Evolutionary conservation across 495 filamentous ascomycete species (phyloP).

Genomic region (Penicillium waksmanii): DNA sequence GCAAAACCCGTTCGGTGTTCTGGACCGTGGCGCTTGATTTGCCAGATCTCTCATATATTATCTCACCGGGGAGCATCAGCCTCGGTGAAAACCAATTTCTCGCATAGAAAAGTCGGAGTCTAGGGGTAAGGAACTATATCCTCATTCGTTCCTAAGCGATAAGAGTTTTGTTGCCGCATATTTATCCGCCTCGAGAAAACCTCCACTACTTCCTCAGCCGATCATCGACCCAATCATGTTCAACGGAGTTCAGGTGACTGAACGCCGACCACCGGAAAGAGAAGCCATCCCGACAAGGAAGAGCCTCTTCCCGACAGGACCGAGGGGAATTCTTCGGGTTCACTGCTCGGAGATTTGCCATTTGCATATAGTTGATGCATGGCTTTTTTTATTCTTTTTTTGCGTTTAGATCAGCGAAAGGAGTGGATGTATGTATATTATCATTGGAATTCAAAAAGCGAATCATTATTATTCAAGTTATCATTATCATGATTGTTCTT

Average conservation of each 20-base stretch:
- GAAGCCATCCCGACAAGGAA: background rate
- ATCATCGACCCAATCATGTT: background rate
- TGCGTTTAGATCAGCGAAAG: constrained; percentile 10
- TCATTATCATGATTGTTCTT: background rate
- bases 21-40: constrained; percentile 33
- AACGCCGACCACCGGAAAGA: constrained; percentile 1
- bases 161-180: background rate
- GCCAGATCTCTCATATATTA: constrained; percentile 1
- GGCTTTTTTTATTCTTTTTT: constrained; percentile 3
- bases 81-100: background rate
- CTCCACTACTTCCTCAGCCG: background rate
- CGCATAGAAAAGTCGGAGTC: constrained; percentile 5
- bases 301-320: constrained; percentile 4
- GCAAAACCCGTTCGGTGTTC: constrained; percentile 42
- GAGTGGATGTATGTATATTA: constrained; percentile 24
- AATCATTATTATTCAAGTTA: constrained; percentile 1
- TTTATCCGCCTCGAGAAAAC: background rate
- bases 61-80: background rate
- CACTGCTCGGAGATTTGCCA: background rate
- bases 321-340: background rate
- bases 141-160: background rate
- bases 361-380: constrained; percentile 9
- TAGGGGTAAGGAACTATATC: background rate
- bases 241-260: background rate
- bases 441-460: constrained; percentile 10